Percentiles rank a stretch among this genome's conserved stretches.
Conservation (phyloP, 345 rosid species). For the Odontarrhena argentea region DNA sequence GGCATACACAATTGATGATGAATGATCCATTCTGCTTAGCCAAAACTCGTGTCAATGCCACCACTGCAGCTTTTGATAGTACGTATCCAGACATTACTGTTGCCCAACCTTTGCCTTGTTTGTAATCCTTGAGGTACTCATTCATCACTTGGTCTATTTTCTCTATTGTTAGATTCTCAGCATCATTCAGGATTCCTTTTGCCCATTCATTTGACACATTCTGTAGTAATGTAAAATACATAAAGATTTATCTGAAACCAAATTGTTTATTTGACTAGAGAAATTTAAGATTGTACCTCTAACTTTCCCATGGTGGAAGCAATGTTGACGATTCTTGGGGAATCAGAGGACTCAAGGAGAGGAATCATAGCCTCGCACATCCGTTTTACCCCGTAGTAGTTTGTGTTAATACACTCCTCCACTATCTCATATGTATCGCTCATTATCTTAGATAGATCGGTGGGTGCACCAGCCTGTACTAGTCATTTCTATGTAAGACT, state of each 20-base stretch:
- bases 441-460: slow-evolving; percentile 39
- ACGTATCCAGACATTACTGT: slow-evolving; percentile 41
- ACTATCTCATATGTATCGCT: slow-evolving; percentile 44
- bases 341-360: slow-evolving; percentile 52
- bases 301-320: slow-evolving; percentile 49
- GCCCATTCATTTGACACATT: slow-evolving; percentile 46
- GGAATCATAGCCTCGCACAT: slow-evolving; percentile 53
- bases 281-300: slow-evolving; percentile 38
- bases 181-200: slow-evolving; percentile 43
- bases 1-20: slow-evolving; percentile 53
- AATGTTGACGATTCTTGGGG: slow-evolving; percentile 55
- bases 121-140: slow-evolving; percentile 46
- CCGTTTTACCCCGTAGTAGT: slow-evolving; percentile 56
- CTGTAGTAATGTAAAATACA: slow-evolving; percentile 25
- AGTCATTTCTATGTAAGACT: background rate
- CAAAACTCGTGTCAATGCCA: slow-evolving; percentile 50
- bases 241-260: background rate
- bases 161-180: slow-evolving; percentile 49
- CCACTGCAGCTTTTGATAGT: slow-evolving; percentile 51
- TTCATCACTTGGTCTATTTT: slow-evolving; percentile 47
- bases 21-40: slow-evolving; percentile 45
- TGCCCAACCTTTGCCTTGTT: slow-evolving; percentile 51
- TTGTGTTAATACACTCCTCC: slow-evolving; percentile 46
- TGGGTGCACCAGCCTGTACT: slow-evolving; percentile 33
- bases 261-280: background rate